Evolutionary conservation across 2,329 filamentous ascomycete species (phyloP), one percentile per base, ranked within the genome.

Genomic region (Venturia nashicola): DNA sequence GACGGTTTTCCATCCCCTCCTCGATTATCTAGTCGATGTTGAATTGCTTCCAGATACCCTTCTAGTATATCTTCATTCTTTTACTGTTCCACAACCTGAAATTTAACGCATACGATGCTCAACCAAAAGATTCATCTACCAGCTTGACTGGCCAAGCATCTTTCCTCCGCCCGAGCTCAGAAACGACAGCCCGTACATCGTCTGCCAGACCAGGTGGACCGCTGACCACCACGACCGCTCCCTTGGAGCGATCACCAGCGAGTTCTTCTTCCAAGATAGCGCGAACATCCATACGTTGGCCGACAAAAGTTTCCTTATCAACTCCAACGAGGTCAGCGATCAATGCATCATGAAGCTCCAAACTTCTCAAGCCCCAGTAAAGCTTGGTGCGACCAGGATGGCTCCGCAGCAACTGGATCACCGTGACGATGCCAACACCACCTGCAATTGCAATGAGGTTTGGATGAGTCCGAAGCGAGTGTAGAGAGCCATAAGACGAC

Each of bases 71-170:
- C 6, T 72, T 69, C 65, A 42, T 8, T 39, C 2, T 39, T 7
- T 39, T 16, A 8, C 9, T 42, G 40, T 12, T 12, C 11, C 40
- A 12, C 40, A 42, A 16, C 11, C 14, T 11, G 2, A 4, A 27
- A 27, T 27, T 2, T 27, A 27, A 2, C 4, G 2, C 27, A 27
- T 16, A 42, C 40, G 12, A 14, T 42, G 11, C 72, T 74, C 83
- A 78, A 65, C 75, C 75, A 66, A 79, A 80, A 14, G 74, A 76
- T 67, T 81, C 78, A 66, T 81, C 78, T 46, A 79, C 74, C 67
- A 80, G 80, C 61, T 76, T 73, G 11, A 80, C 69, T 78, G n/a
- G 63, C 55, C 64, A 79, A 0, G 71, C 68, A 6, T 61, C 61
- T 59, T 72, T 70, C 1, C 72, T 74, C 60, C 68, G 68, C 69